Conservation (phyloP, 225 moss, liverwort and hornwort species). For the Pseudisothecium myosuroides region DNA sequence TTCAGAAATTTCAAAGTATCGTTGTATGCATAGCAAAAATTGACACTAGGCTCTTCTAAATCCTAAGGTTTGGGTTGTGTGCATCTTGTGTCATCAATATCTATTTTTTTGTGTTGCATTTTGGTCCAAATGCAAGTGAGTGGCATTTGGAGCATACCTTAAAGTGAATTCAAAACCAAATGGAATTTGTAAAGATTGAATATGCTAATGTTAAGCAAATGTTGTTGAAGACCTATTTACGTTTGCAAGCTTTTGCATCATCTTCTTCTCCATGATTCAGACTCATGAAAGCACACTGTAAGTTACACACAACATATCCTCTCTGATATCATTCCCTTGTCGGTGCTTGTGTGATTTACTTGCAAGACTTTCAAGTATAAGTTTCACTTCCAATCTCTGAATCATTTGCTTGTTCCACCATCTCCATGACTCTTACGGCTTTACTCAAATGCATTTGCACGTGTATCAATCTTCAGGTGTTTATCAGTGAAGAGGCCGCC, state of each 20-base stretch:
- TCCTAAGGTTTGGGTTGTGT: not conserved
- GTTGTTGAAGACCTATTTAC: not conserved
- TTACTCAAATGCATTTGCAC: not conserved
- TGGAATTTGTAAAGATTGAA: not conserved
- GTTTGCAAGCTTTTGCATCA: not conserved
- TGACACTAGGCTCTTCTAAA: not conserved
- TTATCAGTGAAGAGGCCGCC: not conserved
- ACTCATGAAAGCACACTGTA: not conserved
- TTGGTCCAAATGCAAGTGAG: not conserved
- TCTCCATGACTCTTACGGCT: not conserved
- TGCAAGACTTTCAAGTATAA: not conserved
- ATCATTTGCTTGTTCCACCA: not conserved
- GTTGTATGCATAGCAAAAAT: not conserved
- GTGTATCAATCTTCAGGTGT: no score
- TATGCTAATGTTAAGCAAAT: no score
- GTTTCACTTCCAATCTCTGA: not conserved
- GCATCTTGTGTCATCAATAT: not conserved
- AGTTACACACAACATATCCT: not conserved
- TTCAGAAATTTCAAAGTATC: not conserved
- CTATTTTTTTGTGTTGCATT: no score
- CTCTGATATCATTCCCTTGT: not conserved
- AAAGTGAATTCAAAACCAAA: not conserved
- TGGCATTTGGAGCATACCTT: not conserved
- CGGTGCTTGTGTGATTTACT: not conserved
- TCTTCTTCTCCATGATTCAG: not conserved